phyloP scores from a whole-genome alignment of 2,329 filamentous ascomycete genomes.

The Lasiodiplodia sp. region DNA sequence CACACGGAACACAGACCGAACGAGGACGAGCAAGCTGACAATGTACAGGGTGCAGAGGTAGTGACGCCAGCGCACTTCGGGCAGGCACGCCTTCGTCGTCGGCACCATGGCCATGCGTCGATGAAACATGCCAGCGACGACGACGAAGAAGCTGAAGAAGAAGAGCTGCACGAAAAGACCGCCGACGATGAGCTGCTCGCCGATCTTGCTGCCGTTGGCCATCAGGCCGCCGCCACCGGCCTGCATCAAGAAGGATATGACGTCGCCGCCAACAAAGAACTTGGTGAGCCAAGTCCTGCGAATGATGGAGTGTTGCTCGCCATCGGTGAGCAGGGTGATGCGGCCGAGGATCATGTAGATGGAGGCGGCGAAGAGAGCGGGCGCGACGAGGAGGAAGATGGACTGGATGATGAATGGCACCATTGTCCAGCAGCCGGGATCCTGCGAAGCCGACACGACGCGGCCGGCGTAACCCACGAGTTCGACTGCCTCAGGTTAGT shows the following conservation, averaged over 20 bases:
- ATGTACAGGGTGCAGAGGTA: constrained; percentile 54
- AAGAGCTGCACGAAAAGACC: constrained; percentile 60
- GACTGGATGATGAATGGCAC: constrained; percentile 53
- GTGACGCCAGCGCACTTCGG: constrained; percentile 33
- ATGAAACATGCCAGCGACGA: constrained; percentile 41
- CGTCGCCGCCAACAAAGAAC: constrained; percentile 53
- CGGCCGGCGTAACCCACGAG: constrained; percentile 59
- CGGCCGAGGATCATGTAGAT: constrained; percentile 55
- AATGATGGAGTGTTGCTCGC: constrained; percentile 45
- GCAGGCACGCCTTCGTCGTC: constrained; percentile 7
- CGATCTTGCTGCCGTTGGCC: constrained; percentile 30
- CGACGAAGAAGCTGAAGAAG: constrained; percentile 60
- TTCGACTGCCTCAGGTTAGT: too few relatives aligned
- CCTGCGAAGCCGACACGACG: constrained; percentile 39
- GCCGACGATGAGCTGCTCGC: constrained; percentile 54
- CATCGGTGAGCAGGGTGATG: constrained; percentile 46
- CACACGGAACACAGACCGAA: constrained; percentile 58
- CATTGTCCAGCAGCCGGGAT: constrained; percentile 37
- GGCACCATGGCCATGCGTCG: constrained; percentile 34
- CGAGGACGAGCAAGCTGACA: constrained; percentile 54
- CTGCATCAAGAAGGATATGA: constrained; percentile 53
- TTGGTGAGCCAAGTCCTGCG: constrained; percentile 47
- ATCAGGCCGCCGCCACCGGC: constrained; percentile 27
- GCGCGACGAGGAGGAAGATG: constrained; percentile 54
- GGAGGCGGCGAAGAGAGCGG: constrained; percentile 56